Evolutionary conservation across 2,329 filamentous ascomycete genomes (phyloP), one percentile per base, ranked within the genome.

Genomic region (Claviceps paspali): DNA sequence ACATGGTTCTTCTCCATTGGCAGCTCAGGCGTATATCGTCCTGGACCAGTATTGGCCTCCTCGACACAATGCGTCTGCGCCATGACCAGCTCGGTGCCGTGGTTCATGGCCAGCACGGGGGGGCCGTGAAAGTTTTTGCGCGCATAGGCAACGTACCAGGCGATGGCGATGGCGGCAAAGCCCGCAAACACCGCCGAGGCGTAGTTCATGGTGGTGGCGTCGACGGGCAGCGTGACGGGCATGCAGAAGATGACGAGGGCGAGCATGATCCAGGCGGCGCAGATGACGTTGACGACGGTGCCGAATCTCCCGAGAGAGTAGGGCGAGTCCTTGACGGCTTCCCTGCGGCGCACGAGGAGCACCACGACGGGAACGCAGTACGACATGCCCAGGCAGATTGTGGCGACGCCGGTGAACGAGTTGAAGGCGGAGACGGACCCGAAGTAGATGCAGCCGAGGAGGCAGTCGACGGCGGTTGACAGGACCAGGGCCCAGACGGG

Each of bases 391-490:
- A 87, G 68, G 45, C 80, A 85, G 52, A 87, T 85, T 4, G 81
- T 86, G 1, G 81, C 82, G 1, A 85, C 80, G 21, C 81, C 80
- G 0, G 81, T 86, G 56, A 87, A 86, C 8, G 75, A 78, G 62
- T 79, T 81, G 62, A 87, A 87, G 0, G 82, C 82, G 0, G 80
- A 79, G 0, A 73, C 70, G 1, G 76, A 82, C 8, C 82, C 82
- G 45, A 87, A 84, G 60, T 83, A 87, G 55, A 87, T 85, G 45
- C 82, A 66, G 0, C 81, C 82, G 0, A 87, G 66, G 9, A 86
- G 59, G 46, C 74, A 80, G 53, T 82, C 76, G 30, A 87, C 72
- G 0, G 65, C 51, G 0, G 79, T 77, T 0, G 79, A 83, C 2
- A 87, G 64, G 3, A 76, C 60, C 6, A 87, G 65, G 1, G 76